Evolutionary conservation across 1,284 basidiomycete genomes (phyloP), one percentile per base, ranked within the genome.

Genomic region (Tilletia indica): DNA sequence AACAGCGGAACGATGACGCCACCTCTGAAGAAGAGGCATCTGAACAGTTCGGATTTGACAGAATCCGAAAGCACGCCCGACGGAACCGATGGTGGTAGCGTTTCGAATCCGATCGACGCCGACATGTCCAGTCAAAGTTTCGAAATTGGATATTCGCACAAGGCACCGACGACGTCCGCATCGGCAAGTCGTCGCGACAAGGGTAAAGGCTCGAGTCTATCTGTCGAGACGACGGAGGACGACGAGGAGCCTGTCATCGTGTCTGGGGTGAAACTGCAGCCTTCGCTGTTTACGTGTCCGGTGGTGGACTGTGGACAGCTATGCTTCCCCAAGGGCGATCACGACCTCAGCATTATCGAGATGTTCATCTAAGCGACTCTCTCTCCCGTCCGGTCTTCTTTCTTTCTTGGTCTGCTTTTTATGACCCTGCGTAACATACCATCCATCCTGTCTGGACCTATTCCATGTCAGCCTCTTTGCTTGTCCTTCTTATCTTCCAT

Each of bases 301-400:
- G 77, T 81, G 16, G 66, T 74, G 38, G 77, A 78, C 34, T 81
- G 80, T 64, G 71, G 71, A 11, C 80, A 81, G 73, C 75, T 72
- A 21, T 80, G 80, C 70, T 70, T 71, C 64, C 79, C 77, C 25
- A 77, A 80, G 58, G 61, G 61, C 9, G 61, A 64, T 8, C 61
- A 64, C n/a, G 61, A 64, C 14, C 61, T 64, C 6, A 64, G 61
- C 34, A 21, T 64, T 16, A 64, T 42, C 14, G 61, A 64, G 34
- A 25, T 64, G 36, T 64, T 64, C 61, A 25, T 64, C 61, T 64
- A 6, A 64, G 51, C 19, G 51, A 19, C 8, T 11, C 19, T n/a
- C n/a, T 19, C 2, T 19, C 51, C 16, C 21, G 8, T 54, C 11
- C 16, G 6, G 6, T 54, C 2, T 54, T 3, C 51, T 54, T 19